A percentile compares a stretch with the other conserved stretches of the same genome.
These are phyloP conservation scores for Aspergillus mulundensis DNA, from an alignment of 495 filamentous ascomycete species.

Conservation along the genomic window DNA sequence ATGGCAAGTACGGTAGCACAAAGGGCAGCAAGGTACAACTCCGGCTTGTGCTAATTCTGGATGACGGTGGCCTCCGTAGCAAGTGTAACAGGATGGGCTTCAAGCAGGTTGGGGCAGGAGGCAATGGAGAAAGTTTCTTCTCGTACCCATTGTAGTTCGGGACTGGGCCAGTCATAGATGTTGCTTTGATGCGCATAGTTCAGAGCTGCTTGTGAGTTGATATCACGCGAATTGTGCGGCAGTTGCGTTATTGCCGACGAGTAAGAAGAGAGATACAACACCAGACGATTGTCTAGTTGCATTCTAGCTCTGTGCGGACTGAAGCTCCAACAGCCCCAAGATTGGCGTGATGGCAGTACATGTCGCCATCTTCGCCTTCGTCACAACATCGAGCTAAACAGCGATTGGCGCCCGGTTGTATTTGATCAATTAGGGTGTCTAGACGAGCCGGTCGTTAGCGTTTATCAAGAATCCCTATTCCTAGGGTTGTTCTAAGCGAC, in stretches of 20 bases:
- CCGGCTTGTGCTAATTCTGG: not conserved
- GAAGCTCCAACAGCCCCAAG: not conserved
- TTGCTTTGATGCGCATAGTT: not conserved
- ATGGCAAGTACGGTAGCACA: not conserved
- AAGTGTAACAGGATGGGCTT: not conserved
- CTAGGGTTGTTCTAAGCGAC: not conserved
- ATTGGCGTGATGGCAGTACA: constrained; percentile 18
- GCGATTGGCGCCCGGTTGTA: constrained; percentile 10
- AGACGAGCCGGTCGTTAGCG: not conserved
- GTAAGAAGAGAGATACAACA: constrained; percentile 1
- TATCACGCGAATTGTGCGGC: constrained; percentile 18
- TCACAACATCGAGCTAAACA: constrained; percentile 14
- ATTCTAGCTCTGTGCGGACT: not conserved
- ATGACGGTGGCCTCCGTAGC: not conserved
- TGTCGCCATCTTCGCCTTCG: constrained; percentile 19
- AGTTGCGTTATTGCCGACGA: constrained; percentile 21
- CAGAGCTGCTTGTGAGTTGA: not conserved
- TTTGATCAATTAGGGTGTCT: not conserved
- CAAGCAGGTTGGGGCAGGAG: not conserved
- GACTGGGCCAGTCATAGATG: not conserved
- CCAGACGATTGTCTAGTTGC: constrained; percentile 2
- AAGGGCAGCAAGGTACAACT: not conserved
- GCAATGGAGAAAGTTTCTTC: not conserved
- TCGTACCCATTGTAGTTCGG: not conserved
- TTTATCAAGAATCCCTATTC: not conserved